Evolutionary conservation across 2,329 filamentous ascomycete species (phyloP), one percentile per base, ranked within the genome.

Genomic region (Venturia carpophila): DNA sequence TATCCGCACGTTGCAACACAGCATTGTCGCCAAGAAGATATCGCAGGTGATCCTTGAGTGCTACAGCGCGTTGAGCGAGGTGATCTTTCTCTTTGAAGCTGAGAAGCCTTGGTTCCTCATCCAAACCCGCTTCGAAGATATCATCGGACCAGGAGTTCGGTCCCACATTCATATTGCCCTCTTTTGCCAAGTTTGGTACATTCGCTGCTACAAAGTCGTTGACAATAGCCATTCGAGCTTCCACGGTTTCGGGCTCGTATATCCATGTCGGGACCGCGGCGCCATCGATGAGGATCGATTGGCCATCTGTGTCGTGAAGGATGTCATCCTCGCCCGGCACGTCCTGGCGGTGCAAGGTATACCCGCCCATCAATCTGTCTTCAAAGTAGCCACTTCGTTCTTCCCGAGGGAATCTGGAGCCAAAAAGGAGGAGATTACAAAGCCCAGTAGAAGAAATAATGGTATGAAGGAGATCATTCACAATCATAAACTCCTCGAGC

Each of bases 401-500:
- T 58, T 37, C 15, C 27, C 7, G 5, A 1, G 30, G 17, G 9
- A 58, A 10, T 11, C 17, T 15, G 19, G 27, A n/a, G 5, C 27
- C 52, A 13, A 37, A 58, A 15, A 37, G 15, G 52, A 58, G 30
- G 4, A 58, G 6, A n/a, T 58, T 58, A 15, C 52, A 34, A 19
- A 58, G 19, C 1, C 52, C 52, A 37, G 52, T 58, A 7, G 27
- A 37, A 17, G 52, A 58, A 37, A 58, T 15, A 11, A 58, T 58
- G 2, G 30, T 9, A 37, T 58, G 19, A n/a, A 58, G 52, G 1
- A 58, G 19, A 37, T 58, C 52, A 37, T 58, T 58, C 52, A 58
- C 52, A 37, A 58, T 9, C 15, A 37, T 5, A 27, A 58, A 58
- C n/a, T 58, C 52, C 30, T 58, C 52, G n/a, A 58, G 52, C 30